Conservation (phyloP, 2,329 filamentous ascomycete species). For the Colletotrichum destructivum region DNA sequence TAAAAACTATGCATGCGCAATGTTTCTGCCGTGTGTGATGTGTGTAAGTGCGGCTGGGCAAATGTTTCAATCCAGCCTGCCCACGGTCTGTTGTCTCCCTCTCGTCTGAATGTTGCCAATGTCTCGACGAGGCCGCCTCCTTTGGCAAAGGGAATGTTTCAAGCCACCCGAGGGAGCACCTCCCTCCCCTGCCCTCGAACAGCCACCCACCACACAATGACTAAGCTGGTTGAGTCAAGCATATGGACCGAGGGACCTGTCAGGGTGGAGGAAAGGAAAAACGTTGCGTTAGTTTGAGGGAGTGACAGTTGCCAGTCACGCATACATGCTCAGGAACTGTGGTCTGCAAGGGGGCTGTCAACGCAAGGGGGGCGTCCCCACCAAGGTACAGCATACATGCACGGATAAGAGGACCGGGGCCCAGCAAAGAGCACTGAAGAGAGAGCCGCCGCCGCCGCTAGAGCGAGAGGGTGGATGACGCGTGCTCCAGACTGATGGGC, state of each 20-base stretch:
- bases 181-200: background rate
- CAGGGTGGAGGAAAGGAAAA: conserved; percentile 19
- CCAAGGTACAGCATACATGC: background rate
- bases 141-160: conserved; percentile 19
- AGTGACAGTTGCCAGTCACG: conserved; percentile 21
- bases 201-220: background rate
- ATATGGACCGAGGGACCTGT: conserved; percentile 26
- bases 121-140: conserved; percentile 2
- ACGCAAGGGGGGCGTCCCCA: background rate
- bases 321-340: background rate
- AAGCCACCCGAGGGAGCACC: conserved; percentile 8
- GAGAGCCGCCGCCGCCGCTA: conserved; percentile 35
- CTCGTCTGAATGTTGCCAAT: conserved; percentile 8
- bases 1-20: conserved; percentile 10
- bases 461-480: conserved; percentile 34
- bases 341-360: conserved; percentile 5
- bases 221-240: conserved; percentile 9
- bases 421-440: background rate
- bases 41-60: conserved; percentile 32
- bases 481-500: conserved; percentile 36
- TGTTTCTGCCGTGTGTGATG: conserved; percentile 20
- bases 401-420: too few species aligned
- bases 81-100: background rate
- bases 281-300: conserved; percentile 26
- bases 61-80: conserved; percentile 38